These are phyloP conservation scores for Wolfiporia cocos DNA, from an alignment of 1,284 basidiomycete species.

Conservation along the genomic window DNA sequence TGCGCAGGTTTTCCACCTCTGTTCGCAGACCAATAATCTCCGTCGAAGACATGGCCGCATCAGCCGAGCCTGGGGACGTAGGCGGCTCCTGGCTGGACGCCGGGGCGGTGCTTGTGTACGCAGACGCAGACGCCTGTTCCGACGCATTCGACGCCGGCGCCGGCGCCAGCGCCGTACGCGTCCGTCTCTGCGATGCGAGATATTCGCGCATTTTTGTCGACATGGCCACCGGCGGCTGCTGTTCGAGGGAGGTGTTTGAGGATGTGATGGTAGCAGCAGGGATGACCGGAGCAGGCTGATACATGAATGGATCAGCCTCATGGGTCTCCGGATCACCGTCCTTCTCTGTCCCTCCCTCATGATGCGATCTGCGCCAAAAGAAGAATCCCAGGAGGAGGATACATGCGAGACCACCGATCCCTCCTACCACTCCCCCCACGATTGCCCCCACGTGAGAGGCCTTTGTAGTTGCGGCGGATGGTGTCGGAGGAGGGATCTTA, in stretches of 20 bases:
- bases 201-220: constrained; percentile 16
- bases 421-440: constrained; percentile 15
- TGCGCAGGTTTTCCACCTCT: constrained; percentile 22
- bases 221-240: not conserved
- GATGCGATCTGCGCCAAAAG: constrained; percentile 4
- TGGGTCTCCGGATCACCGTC: not conserved
- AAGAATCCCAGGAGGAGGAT: constrained; percentile 5
- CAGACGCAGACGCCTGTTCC: constrained; percentile 4
- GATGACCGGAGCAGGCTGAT: too few relatives aligned
- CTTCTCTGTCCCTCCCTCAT: not conserved
- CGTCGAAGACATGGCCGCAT: constrained; percentile 13
- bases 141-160: constrained; percentile 2
- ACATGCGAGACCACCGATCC: constrained; percentile 7
- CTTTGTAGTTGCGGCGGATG: not conserved
- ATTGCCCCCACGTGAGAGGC: constrained; percentile 9
- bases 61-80: constrained; percentile 3
- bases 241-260: not conserved
- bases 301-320: too few relatives aligned
- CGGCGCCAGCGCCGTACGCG: too few relatives aligned
- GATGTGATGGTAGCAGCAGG: too few relatives aligned
- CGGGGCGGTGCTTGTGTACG: too few relatives aligned
- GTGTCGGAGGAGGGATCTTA: not conserved
- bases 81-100: constrained; percentile 18
- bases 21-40: constrained; percentile 17
- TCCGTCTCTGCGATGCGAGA: not conserved